Evolutionary conservation across 345 rosid genomes (phyloP).

Genomic region (Moricandia moricandioides): DNA sequence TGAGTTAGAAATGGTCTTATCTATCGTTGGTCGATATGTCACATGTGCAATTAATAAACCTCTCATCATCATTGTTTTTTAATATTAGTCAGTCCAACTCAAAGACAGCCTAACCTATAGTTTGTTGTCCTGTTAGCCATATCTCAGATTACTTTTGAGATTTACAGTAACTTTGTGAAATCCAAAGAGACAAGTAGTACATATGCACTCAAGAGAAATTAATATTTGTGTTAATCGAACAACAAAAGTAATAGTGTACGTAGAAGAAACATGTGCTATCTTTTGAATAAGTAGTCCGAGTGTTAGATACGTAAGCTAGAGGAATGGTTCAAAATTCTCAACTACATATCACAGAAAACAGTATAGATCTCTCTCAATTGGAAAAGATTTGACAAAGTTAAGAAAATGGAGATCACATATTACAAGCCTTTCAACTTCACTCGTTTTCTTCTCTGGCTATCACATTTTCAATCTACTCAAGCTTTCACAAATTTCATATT

Average conservation of each 20-base stretch:
- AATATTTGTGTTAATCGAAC: neutral
- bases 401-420: constrained; percentile 4
- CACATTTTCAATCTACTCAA: neutral
- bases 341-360: constrained; percentile 4
- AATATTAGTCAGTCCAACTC: neutral
- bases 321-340: constrained; percentile 23
- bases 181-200: neutral
- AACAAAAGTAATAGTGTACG: constrained; percentile 12
- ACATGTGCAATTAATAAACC: neutral
- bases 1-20: neutral
- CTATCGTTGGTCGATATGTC: neutral
- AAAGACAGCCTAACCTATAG: neutral
- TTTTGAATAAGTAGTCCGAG: constrained; percentile 29
- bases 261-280: constrained; percentile 23
- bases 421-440: neutral
- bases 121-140: neutral
- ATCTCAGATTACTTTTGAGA: neutral
- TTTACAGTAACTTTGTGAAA: neutral
- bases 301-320: constrained; percentile 17
- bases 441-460: neutral
- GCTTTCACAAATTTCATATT: constrained; percentile 44
- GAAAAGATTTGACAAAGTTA: neutral
- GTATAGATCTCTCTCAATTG: constrained; percentile 2
- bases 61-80: constrained; percentile 7
- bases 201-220: neutral